These are phyloP conservation scores for Wickerhamomyces strasburgensis DNA, from an alignment of 805 yeast species.

Conservation along the genomic window DNA sequence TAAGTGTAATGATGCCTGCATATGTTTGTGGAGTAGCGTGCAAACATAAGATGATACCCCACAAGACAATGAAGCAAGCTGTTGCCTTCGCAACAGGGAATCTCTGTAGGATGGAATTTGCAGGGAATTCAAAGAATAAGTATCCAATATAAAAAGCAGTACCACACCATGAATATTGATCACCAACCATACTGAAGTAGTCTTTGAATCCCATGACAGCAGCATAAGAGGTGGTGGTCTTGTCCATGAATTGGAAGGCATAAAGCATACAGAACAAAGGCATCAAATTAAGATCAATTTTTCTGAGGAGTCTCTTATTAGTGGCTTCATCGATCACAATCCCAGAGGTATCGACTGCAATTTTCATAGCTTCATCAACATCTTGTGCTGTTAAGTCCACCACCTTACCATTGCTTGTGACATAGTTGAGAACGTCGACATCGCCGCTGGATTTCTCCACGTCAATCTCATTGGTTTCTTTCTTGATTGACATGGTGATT, in stretches of 20 bases:
- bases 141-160: slow-evolving; percentile 61
- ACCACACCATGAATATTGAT: slow-evolving; percentile 48
- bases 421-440: too few species aligned
- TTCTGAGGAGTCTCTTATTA: not conserved
- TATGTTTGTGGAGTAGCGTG: slow-evolving; percentile 39
- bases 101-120: slow-evolving; percentile 41
- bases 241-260: slow-evolving; percentile 4
- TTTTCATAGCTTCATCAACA: slow-evolving; percentile 5
- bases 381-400: slow-evolving; percentile 1
- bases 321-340: not conserved
- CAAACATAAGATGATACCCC: slow-evolving; percentile 55
- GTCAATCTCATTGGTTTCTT: too few species aligned
- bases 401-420: not conserved
- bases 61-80: slow-evolving; percentile 42
- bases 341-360: slow-evolving; percentile 1
- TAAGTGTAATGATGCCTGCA: slow-evolving; percentile 37
- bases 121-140: slow-evolving; percentile 48
- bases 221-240: slow-evolving; percentile 28
- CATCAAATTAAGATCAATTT: slow-evolving; percentile 1
- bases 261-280: slow-evolving; percentile 3
- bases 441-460: too few species aligned
- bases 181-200: slow-evolving; percentile 41
- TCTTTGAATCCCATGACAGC: slow-evolving; percentile 44
- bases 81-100: slow-evolving; percentile 51
- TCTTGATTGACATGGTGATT: too few species aligned